Conservation (phyloP, 345 rosid genomes). For the Eucalyptus tenuipes region DNA sequence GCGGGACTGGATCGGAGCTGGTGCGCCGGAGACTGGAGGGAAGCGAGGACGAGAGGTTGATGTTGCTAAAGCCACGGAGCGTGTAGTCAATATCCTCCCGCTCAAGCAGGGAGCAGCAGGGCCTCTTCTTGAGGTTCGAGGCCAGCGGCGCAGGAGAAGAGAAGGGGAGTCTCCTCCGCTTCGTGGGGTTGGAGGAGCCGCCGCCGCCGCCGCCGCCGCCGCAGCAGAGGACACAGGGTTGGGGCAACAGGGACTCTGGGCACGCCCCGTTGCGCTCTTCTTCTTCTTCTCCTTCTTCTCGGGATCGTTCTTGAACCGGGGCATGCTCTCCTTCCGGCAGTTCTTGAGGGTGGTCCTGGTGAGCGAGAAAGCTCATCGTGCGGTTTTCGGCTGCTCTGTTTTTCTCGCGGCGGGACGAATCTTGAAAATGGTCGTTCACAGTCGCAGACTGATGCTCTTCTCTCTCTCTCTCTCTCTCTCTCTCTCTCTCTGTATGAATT, state of each 20-base stretch:
- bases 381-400: background rate
- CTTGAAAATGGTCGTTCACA: background rate
- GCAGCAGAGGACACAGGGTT: background rate
- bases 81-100: background rate
- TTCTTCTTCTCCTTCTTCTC: background rate
- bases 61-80: slow-evolving; percentile 18
- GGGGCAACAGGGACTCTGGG: background rate
- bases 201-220: background rate
- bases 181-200: background rate
- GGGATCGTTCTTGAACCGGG: background rate
- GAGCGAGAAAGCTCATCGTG: background rate
- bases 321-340: background rate
- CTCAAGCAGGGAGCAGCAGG: background rate
- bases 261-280: background rate
- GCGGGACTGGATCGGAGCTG: background rate
- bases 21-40: background rate
- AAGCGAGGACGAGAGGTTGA: slow-evolving; percentile 3
- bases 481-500: background rate
- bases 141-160: background rate
- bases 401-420: accelerated
- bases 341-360: background rate
- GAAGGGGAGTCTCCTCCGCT: background rate
- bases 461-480: background rate
- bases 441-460: background rate
- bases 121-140: background rate